Percentiles rank a stretch among this genome's conserved stretches.
phyloP scores from a whole-genome alignment of 768 basidiomycete species.

The Boletus subcaerulescens region DNA sequence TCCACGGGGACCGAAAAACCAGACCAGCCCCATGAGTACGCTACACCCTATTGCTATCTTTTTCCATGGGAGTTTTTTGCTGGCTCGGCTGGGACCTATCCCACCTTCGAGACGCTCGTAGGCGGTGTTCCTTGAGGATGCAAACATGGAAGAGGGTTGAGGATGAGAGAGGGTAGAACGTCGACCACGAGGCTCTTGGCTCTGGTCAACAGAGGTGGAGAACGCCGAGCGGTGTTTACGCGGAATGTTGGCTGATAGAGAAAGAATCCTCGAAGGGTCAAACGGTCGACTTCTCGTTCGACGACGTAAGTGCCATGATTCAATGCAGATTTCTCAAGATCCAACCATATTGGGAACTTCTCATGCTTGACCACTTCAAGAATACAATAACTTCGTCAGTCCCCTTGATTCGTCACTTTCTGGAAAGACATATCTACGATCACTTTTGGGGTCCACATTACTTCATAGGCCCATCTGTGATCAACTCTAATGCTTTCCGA shows the following conservation, averaged over 20 bases:
- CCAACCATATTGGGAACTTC: too few species aligned
- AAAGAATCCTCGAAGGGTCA: not conserved
- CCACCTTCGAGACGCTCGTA: slow-evolving; percentile 65
- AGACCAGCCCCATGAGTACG: slow-evolving; percentile 57
- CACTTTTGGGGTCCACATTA: too few species aligned
- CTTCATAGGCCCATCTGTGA: too few species aligned
- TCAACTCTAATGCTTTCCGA: too few species aligned
- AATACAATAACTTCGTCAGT: not conserved
- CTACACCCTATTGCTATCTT: slow-evolving; percentile 61
- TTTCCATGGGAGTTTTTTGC: slow-evolving; percentile 53
- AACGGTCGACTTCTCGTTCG: not conserved
- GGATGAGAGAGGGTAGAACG: not conserved
- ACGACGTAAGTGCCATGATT: not conserved
- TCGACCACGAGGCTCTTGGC: slow-evolving; percentile 24
- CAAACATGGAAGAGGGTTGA: slow-evolving; percentile 17
- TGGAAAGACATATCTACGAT: too few species aligned
- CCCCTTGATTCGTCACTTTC: too few species aligned
- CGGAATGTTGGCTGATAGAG: slow-evolving; percentile 18
- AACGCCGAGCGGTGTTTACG: slow-evolving; percentile 19
- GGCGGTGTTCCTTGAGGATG: slow-evolving; percentile 40
- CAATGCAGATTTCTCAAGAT: too few species aligned
- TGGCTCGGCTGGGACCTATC: slow-evolving; percentile 45
- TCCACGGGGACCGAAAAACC: slow-evolving; percentile 56
- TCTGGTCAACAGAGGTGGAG: slow-evolving; percentile 32
- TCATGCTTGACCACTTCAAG: not conserved